These are phyloP conservation scores for Ustilago sp. DNA, from an alignment of 1,284 basidiomycete genomes.

Conservation along the genomic window DNA sequence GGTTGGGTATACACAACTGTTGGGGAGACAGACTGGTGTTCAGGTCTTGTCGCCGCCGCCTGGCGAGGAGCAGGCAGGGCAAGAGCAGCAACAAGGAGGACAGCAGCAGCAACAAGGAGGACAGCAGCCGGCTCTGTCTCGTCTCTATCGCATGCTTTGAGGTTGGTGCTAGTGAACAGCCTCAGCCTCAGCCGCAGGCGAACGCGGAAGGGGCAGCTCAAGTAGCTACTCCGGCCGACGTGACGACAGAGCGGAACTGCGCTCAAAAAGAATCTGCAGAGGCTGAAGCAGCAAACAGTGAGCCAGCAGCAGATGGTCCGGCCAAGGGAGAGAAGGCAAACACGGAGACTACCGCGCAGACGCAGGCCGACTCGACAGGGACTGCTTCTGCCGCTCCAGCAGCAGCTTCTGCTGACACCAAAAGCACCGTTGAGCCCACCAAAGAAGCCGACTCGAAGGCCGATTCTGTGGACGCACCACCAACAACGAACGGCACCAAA, in stretches of 20 bases:
- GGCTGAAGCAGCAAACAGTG: background rate
- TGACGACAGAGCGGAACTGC: background rate
- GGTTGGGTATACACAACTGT: slow-evolving; percentile 52
- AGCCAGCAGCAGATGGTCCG: background rate
- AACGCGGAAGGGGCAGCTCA: background rate
- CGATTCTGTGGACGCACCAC: background rate
- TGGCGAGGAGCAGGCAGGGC: background rate
- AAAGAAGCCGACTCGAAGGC: background rate
- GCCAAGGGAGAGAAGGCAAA: background rate
- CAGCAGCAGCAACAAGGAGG: background rate
- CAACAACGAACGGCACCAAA: background rate
- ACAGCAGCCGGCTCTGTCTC: background rate
- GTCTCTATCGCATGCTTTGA: slow-evolving; percentile 9
- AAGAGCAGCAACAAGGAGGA: background rate
- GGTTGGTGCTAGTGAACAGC: background rate
- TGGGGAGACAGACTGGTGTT: slow-evolving; percentile 57
- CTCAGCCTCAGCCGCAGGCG: background rate
- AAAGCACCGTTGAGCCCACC: background rate
- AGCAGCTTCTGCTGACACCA: background rate
- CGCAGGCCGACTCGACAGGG: background rate
- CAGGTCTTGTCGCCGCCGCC: slow-evolving; percentile 21
- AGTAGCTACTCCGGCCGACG: background rate
- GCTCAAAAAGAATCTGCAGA: background rate
- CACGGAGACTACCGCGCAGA: background rate
- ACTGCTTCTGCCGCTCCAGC: background rate